Evolutionary conservation across 2,329 filamentous ascomycete species (phyloP), one percentile per base, ranked within the genome.

Genomic region (Paecilomyces variotii): DNA sequence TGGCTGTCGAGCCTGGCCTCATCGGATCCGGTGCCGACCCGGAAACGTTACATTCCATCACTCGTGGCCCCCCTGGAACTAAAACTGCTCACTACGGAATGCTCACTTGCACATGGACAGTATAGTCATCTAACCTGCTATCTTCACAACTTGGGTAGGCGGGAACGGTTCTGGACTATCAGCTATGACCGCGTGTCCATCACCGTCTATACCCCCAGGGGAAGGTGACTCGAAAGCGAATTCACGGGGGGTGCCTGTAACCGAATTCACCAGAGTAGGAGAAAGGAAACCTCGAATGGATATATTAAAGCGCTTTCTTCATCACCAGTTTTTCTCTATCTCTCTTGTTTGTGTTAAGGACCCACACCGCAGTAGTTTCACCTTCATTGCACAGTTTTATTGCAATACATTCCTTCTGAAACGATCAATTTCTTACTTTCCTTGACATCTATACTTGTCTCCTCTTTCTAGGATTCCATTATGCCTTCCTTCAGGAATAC

Each of bases 401-500:
- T 28, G 50, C 50, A 26, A 52, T 28, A 26, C 50, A 52, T 52
- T 52, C 50, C 50, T 52, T 52, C 50, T 45, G 19, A 45, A 24
- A 45, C 24, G 2, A 26, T 28, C 24, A 52, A 9, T 24, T 52
- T 52, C 50, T 52, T 27, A 25, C 50, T 52, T 52, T 52, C 50
- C 26, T 52, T 52, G 25, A n/a, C 19, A 52, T 26, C 24, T 28
- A 27, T 19, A 10, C 25, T 12, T 28, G 7, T 28, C 12, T 26
- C 12, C 25, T 3, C 50, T 52, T 45, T 24, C 55, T 49, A 30
- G 12, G 54, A 26, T 60, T 55, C 14, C 56, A 64, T 2, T 3
- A 76, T 75, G 71, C 62, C 61, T 61, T 64, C 64, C 32, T 59
- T 66, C 27, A 63, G 62, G 53, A 64, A 58, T 9, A 45, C 69